Evolutionary conservation across 345 rosid genomes (phyloP).

Genomic region (Litchi chinensis): DNA sequence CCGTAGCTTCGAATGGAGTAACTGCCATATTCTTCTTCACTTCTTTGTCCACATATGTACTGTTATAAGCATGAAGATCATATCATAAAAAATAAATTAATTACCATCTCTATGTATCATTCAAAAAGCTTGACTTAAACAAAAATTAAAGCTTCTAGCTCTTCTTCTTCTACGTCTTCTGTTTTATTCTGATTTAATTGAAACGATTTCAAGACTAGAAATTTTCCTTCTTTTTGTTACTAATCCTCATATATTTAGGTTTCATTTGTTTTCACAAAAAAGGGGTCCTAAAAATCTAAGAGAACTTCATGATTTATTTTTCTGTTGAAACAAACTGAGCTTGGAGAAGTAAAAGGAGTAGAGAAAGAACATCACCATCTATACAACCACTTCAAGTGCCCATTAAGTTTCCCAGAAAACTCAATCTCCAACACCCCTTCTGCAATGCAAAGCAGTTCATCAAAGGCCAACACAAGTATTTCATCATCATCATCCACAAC

Average conservation of each 20-base stretch:
- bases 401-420: conserved; percentile 38
- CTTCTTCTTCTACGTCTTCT: no score
- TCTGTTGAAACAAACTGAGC: no score
- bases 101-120: background rate
- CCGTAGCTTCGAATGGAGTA: conserved; percentile 48
- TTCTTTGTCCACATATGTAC: conserved; percentile 39
- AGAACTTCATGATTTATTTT: no score
- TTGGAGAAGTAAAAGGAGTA: background rate
- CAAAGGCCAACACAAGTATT: conserved; percentile 44
- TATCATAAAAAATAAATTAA: background rate
- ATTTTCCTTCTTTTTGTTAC: background rate
- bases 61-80: conserved; percentile 9
- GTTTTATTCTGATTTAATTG: background rate
- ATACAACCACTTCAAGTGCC: conserved; percentile 39
- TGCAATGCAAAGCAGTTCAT: conserved; percentile 21
- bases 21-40: conserved; percentile 46
- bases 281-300: no score
- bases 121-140: no score
- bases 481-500: conserved; percentile 40
- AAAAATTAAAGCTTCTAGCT: no score
- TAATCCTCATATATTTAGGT: background rate
- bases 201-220: background rate
- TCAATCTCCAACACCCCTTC: conserved; percentile 21
- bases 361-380: conserved; percentile 34
- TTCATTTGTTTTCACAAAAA: background rate